Base-by-base conservation (phyloP, 2,329 filamentous ascomycete species). In the Penicillium frequentans region DNA sequence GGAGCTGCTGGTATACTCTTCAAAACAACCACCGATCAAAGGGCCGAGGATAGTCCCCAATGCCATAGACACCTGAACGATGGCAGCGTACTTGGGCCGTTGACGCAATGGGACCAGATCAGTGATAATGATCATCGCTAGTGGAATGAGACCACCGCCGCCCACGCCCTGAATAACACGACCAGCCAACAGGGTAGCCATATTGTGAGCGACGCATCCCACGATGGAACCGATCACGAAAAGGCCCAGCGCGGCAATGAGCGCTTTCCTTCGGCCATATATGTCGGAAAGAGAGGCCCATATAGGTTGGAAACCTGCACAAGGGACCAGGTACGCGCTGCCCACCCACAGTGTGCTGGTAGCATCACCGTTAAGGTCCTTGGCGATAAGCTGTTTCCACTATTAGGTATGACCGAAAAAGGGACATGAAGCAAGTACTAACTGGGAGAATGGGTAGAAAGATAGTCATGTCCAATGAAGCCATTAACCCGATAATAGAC, bases 211-310 rank as follows among this genome's bases (percentile, higher is more conserved):
- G 37, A 58, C 46, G 3, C 52, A 49, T 16, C 45, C 47, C 11
- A 56, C 56, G 5, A 58, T 48, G 24, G 52, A 55, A 21, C 52
- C 56, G 21, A 58, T 54, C 45, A 50, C 53, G n/a, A 58, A 58
- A 2, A 58, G 49, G 3, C 23, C 44, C 13, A 58, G 39, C 19
- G 56, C 35, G 16, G 31, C 49, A 37, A 49, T 31, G n/a, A 58
- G 54, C 31, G 42, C 19, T 23, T 44, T 31, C 31, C 55, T 58
- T 35, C 56, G 31, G 8, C 56, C 56, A 5, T 37, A 48, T 7
- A 55, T 44, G 24, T 55, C 52, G 16, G 56, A 58, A 16, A 58
- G 43, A 14, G 56, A 48, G 13, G 43, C 49, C 24, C 54, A 19
- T 5, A 55, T 23, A 6, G 56, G 56, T 24, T 58, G 56, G 16